These are phyloP conservation scores for Malus hybrid DNA, from an alignment of 331 rosid genomes.

Conservation along the genomic window DNA sequence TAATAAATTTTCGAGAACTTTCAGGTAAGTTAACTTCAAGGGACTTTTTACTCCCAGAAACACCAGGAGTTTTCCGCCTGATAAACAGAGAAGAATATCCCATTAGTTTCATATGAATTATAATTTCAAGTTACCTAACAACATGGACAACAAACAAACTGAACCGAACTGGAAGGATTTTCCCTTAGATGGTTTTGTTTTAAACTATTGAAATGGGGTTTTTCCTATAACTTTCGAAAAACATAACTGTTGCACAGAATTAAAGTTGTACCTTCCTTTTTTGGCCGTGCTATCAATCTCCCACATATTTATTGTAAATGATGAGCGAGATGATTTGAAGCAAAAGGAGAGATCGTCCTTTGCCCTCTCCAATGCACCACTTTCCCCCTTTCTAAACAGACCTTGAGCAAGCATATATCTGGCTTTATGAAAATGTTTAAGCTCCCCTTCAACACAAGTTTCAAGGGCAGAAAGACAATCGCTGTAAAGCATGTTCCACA, in stretches of 20 bases:
- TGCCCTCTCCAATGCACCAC: constrained; percentile 73
- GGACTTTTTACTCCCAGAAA: constrained; percentile 61
- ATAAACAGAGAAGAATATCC: constrained; percentile 17
- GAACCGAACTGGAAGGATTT: neutral
- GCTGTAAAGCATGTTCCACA: constrained; percentile 68
- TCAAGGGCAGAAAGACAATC: constrained; percentile 92
- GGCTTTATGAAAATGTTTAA: constrained; percentile 96
- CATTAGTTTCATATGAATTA: constrained; percentile 6
- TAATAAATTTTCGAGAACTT: constrained; percentile 93
- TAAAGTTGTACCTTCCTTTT: constrained; percentile 71
- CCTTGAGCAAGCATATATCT: constrained; percentile 96
- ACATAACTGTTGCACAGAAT: constrained; percentile 1
- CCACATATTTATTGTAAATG: constrained; percentile 99
- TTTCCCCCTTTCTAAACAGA: constrained; percentile 64
- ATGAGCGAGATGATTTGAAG: constrained; percentile 94
- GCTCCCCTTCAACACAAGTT: constrained; percentile 96
- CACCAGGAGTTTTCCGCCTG: constrained; percentile 89
- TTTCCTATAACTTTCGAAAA: neutral
- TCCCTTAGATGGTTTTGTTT: too few relatives aligned
- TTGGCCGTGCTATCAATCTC: constrained; percentile 96
- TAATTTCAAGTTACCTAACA: constrained; percentile 10
- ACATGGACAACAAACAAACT: constrained; percentile 4
- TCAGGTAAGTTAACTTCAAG: constrained; percentile 97
- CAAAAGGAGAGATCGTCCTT: constrained; percentile 96
- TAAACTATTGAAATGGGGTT: neutral